These are phyloP conservation scores for Closterium sp. DNA, from an alignment of 139 green algal genomes.

Conservation along the genomic window DNA sequence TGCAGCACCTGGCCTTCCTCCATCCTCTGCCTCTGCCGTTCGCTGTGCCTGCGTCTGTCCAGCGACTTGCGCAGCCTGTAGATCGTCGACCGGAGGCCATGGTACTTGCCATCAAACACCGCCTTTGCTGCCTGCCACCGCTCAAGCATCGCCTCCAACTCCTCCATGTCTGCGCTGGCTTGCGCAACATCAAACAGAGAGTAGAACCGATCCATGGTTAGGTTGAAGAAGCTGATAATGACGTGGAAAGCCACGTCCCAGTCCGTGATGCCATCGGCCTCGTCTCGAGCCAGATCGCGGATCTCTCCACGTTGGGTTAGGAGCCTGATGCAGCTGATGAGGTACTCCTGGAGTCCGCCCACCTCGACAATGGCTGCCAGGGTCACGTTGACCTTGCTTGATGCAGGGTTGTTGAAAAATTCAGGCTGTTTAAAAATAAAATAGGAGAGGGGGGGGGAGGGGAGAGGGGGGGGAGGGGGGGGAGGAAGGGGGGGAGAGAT, in stretches of 20 bases:
- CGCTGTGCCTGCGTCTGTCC: background rate
- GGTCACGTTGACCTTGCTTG: slow-evolving; percentile 16
- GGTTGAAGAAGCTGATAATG: background rate
- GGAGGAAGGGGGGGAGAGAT: background rate
- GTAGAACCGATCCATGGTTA: background rate
- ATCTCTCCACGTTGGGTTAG: slow-evolving; percentile 6
- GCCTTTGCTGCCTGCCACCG: slow-evolving; percentile 30
- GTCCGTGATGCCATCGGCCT: background rate
- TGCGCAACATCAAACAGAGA: background rate
- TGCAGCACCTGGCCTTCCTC: slow-evolving; percentile 2
- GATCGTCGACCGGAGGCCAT: background rate
- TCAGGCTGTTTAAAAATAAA: background rate
- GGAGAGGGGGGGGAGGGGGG: background rate
- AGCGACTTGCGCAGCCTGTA: background rate
- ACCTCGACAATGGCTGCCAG: slow-evolving; percentile 34
- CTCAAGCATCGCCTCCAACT: slow-evolving; percentile 16
- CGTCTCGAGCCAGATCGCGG: background rate
- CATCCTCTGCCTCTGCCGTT: background rate
- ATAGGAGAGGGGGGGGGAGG: background rate
- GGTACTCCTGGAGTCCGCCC: slow-evolving; percentile 27
- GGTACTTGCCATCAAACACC: background rate
- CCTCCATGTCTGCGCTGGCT: slow-evolving; percentile 12
- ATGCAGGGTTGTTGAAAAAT: slow-evolving; percentile 45
- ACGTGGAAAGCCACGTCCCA: background rate
- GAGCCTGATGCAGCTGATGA: slow-evolving; percentile 20